Evolutionary conservation across 805 yeast species (phyloP).

Genomic region (Kurtzmaniella cleridarum): DNA sequence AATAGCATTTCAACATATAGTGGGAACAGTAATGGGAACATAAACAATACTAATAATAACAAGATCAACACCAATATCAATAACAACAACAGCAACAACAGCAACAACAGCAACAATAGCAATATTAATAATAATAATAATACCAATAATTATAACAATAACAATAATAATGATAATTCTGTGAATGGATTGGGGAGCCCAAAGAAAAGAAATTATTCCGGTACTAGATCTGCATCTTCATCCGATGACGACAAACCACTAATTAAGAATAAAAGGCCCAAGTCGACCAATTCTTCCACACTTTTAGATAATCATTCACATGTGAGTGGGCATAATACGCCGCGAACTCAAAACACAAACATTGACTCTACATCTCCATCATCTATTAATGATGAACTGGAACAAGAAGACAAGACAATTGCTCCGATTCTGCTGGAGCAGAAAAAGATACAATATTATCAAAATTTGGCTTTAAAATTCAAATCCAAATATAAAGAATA

Average conservation of each 20-base stretch:
- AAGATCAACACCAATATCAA: no score
- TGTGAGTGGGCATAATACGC: slow-evolving; percentile 10
- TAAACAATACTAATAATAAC: neutral
- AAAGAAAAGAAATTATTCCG: no score
- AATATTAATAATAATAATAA: neutral
- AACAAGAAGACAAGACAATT: neutral
- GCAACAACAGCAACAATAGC: neutral
- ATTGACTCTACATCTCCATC: slow-evolving; percentile 30
- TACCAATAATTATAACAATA: no score
- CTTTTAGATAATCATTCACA: slow-evolving; percentile 1
- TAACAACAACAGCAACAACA: neutral
- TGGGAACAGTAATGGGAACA: no score
- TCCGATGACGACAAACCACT: slow-evolving; percentile 5
- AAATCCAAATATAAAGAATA: slow-evolving; percentile 45
- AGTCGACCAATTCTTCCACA: no score
- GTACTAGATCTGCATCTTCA: slow-evolving; percentile 3
- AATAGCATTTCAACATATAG: no score
- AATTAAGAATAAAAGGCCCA: neutral
- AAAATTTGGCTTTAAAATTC: slow-evolving; percentile 43
- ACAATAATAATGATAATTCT: no score
- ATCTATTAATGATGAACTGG: slow-evolving; percentile 23
- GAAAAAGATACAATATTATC: slow-evolving; percentile 30
- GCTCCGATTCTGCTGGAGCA: slow-evolving; percentile 5
- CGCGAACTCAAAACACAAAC: slow-evolving; percentile 9
- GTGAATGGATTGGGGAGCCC: no score